Base-by-base conservation (phyloP, 345 rosid genomes). In the Kernera saxatilis region DNA sequence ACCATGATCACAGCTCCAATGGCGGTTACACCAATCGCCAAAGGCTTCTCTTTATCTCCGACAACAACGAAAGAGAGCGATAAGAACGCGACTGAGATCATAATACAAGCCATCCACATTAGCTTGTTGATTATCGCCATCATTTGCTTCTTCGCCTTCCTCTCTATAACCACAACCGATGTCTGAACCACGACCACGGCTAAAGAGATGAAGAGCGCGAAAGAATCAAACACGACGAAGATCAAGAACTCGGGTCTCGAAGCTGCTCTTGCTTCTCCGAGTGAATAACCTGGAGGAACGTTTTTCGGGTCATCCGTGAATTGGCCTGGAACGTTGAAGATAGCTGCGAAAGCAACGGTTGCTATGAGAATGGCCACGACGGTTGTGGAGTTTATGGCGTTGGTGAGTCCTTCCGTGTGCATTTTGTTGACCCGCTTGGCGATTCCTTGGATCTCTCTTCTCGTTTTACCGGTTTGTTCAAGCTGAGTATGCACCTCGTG, bases 141-240 rank as follows among this genome's bases (percentile, higher is more conserved):
- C 86, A 94, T 82, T 70, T 82, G 85, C 77, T 81, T 89, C 79
- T 94, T 91, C 0, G 92, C 96, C 55, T 82, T 75, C 64, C 90
- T 81, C 82, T 91, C 95, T 51, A 91, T 86, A 10, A 88, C 93
- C 43, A 94, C 96, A 9, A 94, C 77, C 0, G 99, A 94, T n/a
- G 95, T 94, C 70, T 94, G 99, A 56, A 94, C 96, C 32, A 91
- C 92, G 59, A 91, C 99, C 35, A 94, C 96, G 0, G 96, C 99
- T 71, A 94, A 48, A 2, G 99, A 94, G 49, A 94, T 87, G 85
- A 94, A 94, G 8, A 94, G 89, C 17, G 99, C 97, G 25, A 91
- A 57, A 19, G 97, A 82, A 74, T 94, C 97, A 29, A 86, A 88
- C 67, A 91, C 74, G 13, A 94, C 60, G 72, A 94, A 91, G 35